Conservation (phyloP, 73 alveolate genomes). For the Tetrahymena elliotti region DNA sequence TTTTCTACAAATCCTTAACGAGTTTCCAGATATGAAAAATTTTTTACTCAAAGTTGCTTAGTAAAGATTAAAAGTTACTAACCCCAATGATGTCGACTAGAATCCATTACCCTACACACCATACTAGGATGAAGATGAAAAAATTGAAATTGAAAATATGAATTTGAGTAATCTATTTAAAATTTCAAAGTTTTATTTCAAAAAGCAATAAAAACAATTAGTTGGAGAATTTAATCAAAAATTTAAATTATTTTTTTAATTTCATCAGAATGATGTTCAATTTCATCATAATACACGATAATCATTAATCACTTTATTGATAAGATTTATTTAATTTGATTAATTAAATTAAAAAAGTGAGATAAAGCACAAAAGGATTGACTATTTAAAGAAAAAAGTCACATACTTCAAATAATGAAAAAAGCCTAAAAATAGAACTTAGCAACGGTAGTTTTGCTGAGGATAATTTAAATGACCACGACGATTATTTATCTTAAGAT, state of each 20-base stretch:
- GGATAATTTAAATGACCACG: neutral
- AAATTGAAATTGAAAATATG: neutral
- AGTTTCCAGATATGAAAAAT: slow-evolving; percentile 34
- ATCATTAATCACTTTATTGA: too few species aligned
- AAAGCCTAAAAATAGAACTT: neutral
- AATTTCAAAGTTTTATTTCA: neutral
- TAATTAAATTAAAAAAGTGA: neutral
- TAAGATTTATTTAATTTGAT: too few species aligned
- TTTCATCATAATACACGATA: too few species aligned
- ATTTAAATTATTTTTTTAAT: neutral
- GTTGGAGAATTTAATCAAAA: neutral
- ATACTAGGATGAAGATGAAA: slow-evolving; percentile 10
- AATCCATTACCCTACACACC: neutral
- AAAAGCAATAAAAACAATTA: too few species aligned
- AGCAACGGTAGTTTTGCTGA: neutral
- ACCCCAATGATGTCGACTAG: slow-evolving; percentile 38
- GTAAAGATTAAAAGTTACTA: slow-evolving; percentile 45
- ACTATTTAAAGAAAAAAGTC: neutral
- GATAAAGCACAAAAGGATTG: neutral
- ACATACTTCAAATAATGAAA: neutral
- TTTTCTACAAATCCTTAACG: slow-evolving; percentile 3
- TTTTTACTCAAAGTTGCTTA: slow-evolving; percentile 42
- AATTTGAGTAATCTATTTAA: neutral
- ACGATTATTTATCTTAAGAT: neutral
- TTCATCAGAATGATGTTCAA: too few species aligned